These are phyloP conservation scores for Thielaviopsis musarum DNA, from an alignment of 2,329 filamentous ascomycete genomes.

Conservation along the genomic window DNA sequence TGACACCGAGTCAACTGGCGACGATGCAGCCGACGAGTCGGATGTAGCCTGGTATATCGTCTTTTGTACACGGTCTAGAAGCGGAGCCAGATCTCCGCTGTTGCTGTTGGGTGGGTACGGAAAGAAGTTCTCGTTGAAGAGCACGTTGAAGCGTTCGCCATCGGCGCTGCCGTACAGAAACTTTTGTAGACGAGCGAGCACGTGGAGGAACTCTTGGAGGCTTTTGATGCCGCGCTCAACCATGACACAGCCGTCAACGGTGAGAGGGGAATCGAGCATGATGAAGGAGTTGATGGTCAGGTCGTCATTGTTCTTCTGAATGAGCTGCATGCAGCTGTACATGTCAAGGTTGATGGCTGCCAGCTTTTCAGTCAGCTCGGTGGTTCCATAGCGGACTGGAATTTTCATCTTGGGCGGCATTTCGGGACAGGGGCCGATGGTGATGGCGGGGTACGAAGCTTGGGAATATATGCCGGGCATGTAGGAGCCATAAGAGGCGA, in stretches of 20 bases:
- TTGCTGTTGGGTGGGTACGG: neutral
- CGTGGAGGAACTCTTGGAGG: conserved; percentile 16
- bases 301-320: conserved; percentile 2
- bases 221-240: conserved; percentile 15
- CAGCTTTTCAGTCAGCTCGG: neutral
- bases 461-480: too few relatives aligned
- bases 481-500: neutral
- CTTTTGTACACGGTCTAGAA: neutral
- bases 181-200: conserved; percentile 16
- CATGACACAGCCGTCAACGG: conserved; percentile 6
- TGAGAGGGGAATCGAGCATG: conserved; percentile 13
- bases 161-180: conserved; percentile 3
- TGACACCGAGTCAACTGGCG: neutral
- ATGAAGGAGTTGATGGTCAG: conserved; percentile 6
- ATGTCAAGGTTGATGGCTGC: conserved; percentile 3
- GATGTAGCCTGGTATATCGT: conserved; percentile 1
- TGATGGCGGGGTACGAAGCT: too few relatives aligned
- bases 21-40: neutral
- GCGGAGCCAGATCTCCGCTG: neutral
- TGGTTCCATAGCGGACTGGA: neutral
- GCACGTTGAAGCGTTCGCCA: neutral
- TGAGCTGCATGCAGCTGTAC: conserved; percentile 12
- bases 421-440: too few relatives aligned
- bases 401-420: neutral
- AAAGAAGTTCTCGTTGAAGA: neutral